Evolutionary conservation across 2,329 filamentous ascomycete genomes (phyloP).

Genomic region (Biscogniauxia sp.): DNA sequence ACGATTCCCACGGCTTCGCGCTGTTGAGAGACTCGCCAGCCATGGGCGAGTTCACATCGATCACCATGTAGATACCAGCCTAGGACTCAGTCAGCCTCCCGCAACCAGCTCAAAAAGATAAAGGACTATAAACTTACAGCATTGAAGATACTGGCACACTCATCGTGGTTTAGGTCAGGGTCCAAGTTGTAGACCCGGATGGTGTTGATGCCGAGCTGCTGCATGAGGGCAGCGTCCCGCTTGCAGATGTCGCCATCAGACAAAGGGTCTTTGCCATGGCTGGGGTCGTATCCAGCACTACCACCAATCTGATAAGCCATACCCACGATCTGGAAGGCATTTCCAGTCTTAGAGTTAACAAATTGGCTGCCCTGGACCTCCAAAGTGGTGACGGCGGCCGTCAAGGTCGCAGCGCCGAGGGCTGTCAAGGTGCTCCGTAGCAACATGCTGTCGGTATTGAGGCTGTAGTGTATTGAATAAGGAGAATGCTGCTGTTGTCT

Average conservation of each 20-base stretch:
- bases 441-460: constrained; percentile 26
- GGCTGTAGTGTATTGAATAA: background rate
- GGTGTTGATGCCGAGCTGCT: constrained; percentile 63
- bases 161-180: constrained; percentile 64
- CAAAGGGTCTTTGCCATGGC: constrained; percentile 54
- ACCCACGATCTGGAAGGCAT: constrained; percentile 65
- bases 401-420: constrained; percentile 51
- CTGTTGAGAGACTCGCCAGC: constrained; percentile 56
- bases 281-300: constrained; percentile 58
- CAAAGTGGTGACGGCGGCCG: constrained; percentile 56
- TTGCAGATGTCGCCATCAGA: constrained; percentile 57
- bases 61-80: constrained; percentile 65
- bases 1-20: constrained; percentile 55
- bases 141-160: constrained; percentile 67
- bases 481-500: background rate
- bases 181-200: constrained; percentile 70
- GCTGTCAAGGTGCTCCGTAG: constrained; percentile 48
- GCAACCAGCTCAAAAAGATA: background rate
- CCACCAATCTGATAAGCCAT: constrained; percentile 70
- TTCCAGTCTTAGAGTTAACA: constrained; percentile 56
- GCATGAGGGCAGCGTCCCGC: constrained; percentile 65
- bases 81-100: constrained; percentile 2
- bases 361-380: constrained; percentile 57
- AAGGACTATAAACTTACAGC: constrained; percentile 37
- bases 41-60: constrained; percentile 67